Evolutionary conservation across 805 yeast genomes (phyloP), one percentile per base, ranked within the genome.

Genomic region (Lipomyces lipofer): DNA sequence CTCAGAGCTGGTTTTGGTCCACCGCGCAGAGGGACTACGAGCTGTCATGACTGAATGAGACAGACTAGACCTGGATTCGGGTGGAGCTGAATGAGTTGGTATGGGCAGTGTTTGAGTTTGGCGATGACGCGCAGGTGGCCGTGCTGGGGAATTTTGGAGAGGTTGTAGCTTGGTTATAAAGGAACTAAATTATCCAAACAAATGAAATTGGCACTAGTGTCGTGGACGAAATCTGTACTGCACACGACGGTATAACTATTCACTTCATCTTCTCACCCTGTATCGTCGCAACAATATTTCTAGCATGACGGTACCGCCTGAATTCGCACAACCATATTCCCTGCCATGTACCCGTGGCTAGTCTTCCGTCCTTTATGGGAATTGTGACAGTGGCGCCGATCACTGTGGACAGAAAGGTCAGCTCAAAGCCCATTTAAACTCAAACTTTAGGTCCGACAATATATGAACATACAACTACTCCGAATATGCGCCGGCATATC

Each of bases 401-500:
- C 45, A 80, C 69, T 61, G 25, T 17, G 7, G 42, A 38, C 2
- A 2, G 17, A 27, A 15, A n/a, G 22, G 22, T 49, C 3, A n/a
- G 29, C 28, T 22, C 21, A 5, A 17, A 48, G 9, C 2, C 17
- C 28, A 36, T 42, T 30, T 8, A 12, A 12, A 29, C 13, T 44
- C 28, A 19, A 3, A 17, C 64, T 57, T 4, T n/a, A n/a, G n/a
- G n/a, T 59, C 25, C 2, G 12, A 25, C 15, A 15, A 19, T 24
- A 29, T 9, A 17, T 10, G 7, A 38, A n/a, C 32, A 54, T 47
- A 67, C 77, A 56, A 1, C 80, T 70, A 17, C 86, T 76, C 66
- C 86, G 83, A 48, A 83, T 82, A 68, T 87, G 95, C 0, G 91
- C 86, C 1, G 92, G 88, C 90, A 86, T 84, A 67, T 87, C 95